These are phyloP conservation scores for Erysimum cheiranthoides DNA, from an alignment of 345 rosid genomes.

Conservation along the genomic window DNA sequence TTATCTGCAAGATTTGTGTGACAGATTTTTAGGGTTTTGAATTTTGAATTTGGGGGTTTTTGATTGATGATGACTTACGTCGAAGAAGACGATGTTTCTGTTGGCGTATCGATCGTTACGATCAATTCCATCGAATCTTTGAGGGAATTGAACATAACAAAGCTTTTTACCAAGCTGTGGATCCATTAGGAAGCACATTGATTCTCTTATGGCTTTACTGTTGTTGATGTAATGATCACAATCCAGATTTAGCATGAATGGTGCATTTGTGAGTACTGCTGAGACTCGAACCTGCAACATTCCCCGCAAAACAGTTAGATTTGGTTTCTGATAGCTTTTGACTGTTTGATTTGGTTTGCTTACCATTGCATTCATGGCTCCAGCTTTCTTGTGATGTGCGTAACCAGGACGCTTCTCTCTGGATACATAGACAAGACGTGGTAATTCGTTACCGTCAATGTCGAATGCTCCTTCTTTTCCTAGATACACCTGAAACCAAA, in stretches of 20 bases:
- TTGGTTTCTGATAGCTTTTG: background rate
- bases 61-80: constrained; percentile 56
- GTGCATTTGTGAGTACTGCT: constrained; percentile 95
- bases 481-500: constrained; percentile 71
- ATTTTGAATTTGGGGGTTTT: background rate
- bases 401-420: constrained; percentile 98
- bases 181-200: constrained; percentile 98
- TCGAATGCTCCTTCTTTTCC: constrained; percentile 95
- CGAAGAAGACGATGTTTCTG: constrained; percentile 89
- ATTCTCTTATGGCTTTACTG: constrained; percentile 88
- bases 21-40: background rate
- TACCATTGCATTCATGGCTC: constrained; percentile 98
- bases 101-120: constrained; percentile 95
- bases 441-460: constrained; percentile 89
- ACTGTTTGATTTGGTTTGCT: constrained; percentile 11
- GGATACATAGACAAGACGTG: constrained; percentile 90
- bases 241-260: constrained; percentile 88
- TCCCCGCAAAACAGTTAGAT: background rate
- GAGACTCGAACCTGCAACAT: constrained; percentile 81
- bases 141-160: constrained; percentile 95
- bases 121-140: constrained; percentile 96
- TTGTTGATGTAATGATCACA: constrained; percentile 97
- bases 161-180: constrained; percentile 97
- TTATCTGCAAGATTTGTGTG: constrained; percentile 66
- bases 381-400: constrained; percentile 97